phyloP scores from a whole-genome alignment of 345 rosid genomes.

The Ceriops tagal region DNA sequence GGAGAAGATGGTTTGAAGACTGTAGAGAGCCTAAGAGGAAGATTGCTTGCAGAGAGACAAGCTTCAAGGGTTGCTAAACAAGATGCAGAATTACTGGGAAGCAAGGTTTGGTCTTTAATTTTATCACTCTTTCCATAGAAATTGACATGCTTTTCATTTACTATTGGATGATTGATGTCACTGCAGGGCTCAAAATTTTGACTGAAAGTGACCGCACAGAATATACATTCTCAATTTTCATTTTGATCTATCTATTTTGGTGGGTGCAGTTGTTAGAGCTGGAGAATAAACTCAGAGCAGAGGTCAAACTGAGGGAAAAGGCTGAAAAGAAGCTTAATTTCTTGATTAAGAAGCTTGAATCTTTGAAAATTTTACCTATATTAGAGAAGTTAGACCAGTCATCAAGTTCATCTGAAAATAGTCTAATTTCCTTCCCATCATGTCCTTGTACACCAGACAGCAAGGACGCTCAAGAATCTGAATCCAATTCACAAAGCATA shows the following conservation, averaged over 20 bases:
- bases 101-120: slow-evolving; percentile 41
- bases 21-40: slow-evolving; percentile 76
- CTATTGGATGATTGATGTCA: background rate
- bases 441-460: slow-evolving; percentile 33
- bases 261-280: slow-evolving; percentile 53
- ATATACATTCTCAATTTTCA: background rate
- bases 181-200: background rate
- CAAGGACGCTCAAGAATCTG: slow-evolving; percentile 33
- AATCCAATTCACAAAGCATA: slow-evolving; percentile 26
- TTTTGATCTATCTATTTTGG: background rate
- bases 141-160: background rate
- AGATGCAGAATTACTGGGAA: slow-evolving; percentile 54
- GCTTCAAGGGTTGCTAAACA: slow-evolving; percentile 67
- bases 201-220: background rate
- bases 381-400: slow-evolving; percentile 32
- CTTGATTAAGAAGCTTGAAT: slow-evolving; percentile 58
- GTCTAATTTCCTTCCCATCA: slow-evolving; percentile 38
- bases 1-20: slow-evolving; percentile 46
- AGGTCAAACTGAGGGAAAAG: slow-evolving; percentile 54
- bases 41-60: slow-evolving; percentile 84
- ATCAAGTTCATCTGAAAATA: slow-evolving; percentile 32
- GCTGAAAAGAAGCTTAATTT: slow-evolving; percentile 63
- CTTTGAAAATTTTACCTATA: slow-evolving; percentile 34
- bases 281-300: slow-evolving; percentile 60
- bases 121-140: background rate